Percentiles rank a stretch among this genome's conserved stretches.
These are phyloP conservation scores for Pilatotrama ljubarskyi DNA, from an alignment of 768 basidiomycete genomes.

Conservation along the genomic window DNA sequence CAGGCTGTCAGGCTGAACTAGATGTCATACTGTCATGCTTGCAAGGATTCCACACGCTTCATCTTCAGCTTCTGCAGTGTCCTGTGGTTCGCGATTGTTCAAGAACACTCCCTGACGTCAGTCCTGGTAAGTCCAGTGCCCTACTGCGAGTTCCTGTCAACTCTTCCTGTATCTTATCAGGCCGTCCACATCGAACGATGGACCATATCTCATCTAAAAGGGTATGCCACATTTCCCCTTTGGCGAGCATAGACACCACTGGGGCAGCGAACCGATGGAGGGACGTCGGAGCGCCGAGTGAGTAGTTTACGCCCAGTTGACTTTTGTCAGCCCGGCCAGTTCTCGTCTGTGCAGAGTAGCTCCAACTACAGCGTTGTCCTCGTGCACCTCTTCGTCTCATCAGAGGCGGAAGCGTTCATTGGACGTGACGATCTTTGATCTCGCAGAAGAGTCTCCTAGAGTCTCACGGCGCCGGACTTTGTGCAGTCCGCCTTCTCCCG, in stretches of 20 bases:
- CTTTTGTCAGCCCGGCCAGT: not conserved
- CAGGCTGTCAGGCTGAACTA: not conserved
- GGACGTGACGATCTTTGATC: not conserved
- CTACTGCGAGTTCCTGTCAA: not conserved
- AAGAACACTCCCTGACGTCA: conserved; percentile 5
- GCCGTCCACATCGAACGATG: too few species aligned
- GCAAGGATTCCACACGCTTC: not conserved
- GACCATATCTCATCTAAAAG: too few species aligned
- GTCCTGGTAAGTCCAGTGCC: not conserved
- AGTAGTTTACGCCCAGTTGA: too few species aligned
- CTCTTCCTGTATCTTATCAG: not conserved
- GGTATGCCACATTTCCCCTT: too few species aligned
- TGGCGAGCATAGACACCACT: too few species aligned
- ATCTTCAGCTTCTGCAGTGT: too few species aligned
- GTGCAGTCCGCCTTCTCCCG: not conserved
- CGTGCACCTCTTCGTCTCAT: not conserved
- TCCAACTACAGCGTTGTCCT: not conserved
- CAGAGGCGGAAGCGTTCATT: not conserved
- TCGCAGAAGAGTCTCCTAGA: not conserved
- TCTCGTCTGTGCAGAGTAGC: not conserved
- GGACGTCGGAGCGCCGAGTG: too few species aligned
- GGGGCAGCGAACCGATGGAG: too few species aligned
- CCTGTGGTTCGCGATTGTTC: not conserved
- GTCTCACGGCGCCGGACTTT: conserved; percentile 3
- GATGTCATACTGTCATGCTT: not conserved